Percentiles rank a stretch among this genome's conserved stretches.
phyloP scores from a whole-genome alignment of 257 asterid species.

The Vinca minor region DNA sequence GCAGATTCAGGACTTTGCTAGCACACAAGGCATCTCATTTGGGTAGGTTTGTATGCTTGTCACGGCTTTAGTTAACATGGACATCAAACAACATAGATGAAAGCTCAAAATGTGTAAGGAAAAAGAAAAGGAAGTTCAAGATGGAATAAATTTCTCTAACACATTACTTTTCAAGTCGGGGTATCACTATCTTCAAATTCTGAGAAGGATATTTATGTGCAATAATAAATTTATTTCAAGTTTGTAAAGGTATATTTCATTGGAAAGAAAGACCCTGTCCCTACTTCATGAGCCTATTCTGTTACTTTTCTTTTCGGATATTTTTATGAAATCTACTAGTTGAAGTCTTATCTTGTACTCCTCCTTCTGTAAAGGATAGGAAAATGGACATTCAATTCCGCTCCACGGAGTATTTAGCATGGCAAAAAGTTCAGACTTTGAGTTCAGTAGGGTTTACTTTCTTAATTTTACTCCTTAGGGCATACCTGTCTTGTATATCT shows the following conservation, averaged over 20 bases:
- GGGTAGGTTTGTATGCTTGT: constrained; percentile 35
- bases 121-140: neutral
- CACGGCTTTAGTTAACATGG: neutral
- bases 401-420: no score
- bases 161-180: neutral
- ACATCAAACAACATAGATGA: neutral
- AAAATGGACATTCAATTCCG: no score
- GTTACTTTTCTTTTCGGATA: neutral
- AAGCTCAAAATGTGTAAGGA: neutral
- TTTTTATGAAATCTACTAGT: neutral
- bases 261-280: neutral
- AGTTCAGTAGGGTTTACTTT: neutral
- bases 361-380: no score
- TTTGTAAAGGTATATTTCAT: neutral
- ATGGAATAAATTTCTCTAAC: neutral
- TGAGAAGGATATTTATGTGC: neutral
- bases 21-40: constrained; percentile 94
- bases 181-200: neutral
- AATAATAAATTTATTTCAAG: neutral
- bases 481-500: neutral
- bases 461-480: neutral
- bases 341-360: neutral
- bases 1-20: constrained; percentile 97
- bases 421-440: neutral
- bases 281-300: neutral